Base-by-base conservation (phyloP, 2,329 filamentous ascomycete genomes). In the Ceratocystis eucalypticola region DNA sequence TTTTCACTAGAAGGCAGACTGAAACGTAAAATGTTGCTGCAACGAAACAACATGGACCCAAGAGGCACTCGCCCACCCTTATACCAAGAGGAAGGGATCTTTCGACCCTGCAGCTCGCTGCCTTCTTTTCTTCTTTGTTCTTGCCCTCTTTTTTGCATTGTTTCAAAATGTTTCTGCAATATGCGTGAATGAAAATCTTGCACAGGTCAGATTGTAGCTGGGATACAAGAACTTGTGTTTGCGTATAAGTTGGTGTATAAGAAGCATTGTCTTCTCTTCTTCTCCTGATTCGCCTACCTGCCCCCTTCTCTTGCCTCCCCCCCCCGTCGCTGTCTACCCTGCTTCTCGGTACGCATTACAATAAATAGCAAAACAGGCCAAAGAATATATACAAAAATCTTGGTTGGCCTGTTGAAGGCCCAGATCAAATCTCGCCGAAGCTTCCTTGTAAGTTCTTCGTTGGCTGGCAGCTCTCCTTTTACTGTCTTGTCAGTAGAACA, bases 381-480 rank as follows among this genome's bases (percentile, higher is more conserved):
- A 25, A 55, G 33, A 15, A 25, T 41, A 44, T 46, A 55, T 33
- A 22, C 30, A 25, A 37, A 41, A 25, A 41, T 46, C n/a, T 55
- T 50, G 17, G 46, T 50, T 50, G 46, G n/a, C 46, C 22, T 50
- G 46, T 22, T 12, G 46, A 50, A 41, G 8, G 25, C 15, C 30
- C 15, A 55, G 6, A 41, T 28, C 48, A 50, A 65, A 25, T 37
- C 50, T 44, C 22, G 30, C 63, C 63, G 48, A 37, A 45, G 37
- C 37, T 25, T 55, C 46, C 30, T 55, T 33, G 48, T 17, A 53
- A 37, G 62, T 12, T 12, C 41, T 53, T 37, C 44, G 33, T 64
- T 64, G 28, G 44, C 45, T 64, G 37, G 62, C 15, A 28, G 28
- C 33, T 64, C 46, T 64, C 28, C 41, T 48, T 64, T 46, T 64